phyloP scores from a whole-genome alignment of 768 basidiomycete species.

The Pleurotus tuoliensis region DNA sequence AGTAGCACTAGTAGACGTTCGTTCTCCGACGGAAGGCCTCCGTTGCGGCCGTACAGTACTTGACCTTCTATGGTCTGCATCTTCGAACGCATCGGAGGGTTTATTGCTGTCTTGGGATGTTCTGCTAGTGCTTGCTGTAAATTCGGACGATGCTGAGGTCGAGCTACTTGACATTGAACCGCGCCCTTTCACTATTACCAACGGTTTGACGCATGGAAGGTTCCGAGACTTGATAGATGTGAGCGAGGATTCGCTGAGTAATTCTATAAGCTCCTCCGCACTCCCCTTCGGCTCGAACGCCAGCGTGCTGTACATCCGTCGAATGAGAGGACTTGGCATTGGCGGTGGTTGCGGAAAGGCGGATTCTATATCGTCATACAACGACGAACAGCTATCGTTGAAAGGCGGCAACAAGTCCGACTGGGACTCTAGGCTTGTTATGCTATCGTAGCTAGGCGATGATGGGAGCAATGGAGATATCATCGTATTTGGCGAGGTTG shows the following conservation, averaged over 20 bases:
- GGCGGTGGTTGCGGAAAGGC: slow-evolving; percentile 36
- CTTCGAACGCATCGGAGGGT: background rate
- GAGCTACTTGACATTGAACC: background rate
- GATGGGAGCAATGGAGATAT: background rate
- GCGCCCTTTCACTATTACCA: background rate
- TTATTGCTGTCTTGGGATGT: background rate
- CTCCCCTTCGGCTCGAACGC: slow-evolving; percentile 29
- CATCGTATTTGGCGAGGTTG: background rate
- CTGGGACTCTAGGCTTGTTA: background rate
- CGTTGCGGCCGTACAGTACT: background rate
- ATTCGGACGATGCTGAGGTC: background rate
- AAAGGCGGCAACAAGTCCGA: slow-evolving; percentile 18
- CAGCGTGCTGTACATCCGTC: slow-evolving; percentile 42
- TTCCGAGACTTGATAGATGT: background rate
- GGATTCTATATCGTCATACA: slow-evolving; percentile 32
- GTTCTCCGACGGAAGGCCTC: background rate
- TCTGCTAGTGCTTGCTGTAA: background rate
- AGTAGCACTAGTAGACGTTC: background rate
- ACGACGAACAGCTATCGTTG: slow-evolving; percentile 28
- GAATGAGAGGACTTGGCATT: slow-evolving; percentile 31
- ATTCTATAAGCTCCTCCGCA: slow-evolving; percentile 14
- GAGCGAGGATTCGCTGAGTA: background rate
- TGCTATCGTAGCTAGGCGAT: background rate
- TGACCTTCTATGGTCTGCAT: background rate
- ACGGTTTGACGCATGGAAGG: background rate